These are phyloP conservation scores for Phytophthora tentaculata DNA, from an alignment of 352 stramenopile genomes.

Conservation along the genomic window DNA sequence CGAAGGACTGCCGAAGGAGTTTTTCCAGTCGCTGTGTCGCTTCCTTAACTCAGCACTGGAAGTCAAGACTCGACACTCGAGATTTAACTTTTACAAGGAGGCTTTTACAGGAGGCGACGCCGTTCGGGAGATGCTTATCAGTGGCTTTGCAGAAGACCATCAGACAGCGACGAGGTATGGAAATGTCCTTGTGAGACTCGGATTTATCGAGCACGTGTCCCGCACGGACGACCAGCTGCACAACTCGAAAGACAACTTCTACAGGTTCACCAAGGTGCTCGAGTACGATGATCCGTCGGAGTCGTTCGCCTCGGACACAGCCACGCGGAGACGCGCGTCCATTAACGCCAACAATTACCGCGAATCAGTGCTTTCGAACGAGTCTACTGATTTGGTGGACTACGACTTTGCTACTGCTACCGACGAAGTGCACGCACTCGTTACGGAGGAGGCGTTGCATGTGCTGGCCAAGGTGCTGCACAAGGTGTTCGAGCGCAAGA, in stretches of 20 bases:
- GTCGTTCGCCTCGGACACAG: constrained; percentile 37
- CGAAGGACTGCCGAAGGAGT: constrained; percentile 79
- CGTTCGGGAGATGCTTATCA: constrained; percentile 74
- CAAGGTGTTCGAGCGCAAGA: constrained; percentile 88
- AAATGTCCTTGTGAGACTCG: constrained; percentile 82
- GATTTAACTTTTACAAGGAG: constrained; percentile 91
- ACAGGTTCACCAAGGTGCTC: constrained; percentile 77
- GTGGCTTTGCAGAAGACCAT: constrained; percentile 83
- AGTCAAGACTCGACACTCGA: constrained; percentile 82
- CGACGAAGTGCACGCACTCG: constrained; percentile 80
- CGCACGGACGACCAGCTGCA: constrained; percentile 78
- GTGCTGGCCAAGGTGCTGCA: constrained; percentile 73
- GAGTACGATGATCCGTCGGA: constrained; percentile 60
- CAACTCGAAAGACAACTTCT: constrained; percentile 88
- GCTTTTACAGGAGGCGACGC: constrained; percentile 80
- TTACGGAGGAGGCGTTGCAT: constrained; percentile 79
- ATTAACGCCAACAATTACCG: constrained; percentile 76
- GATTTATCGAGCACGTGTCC: constrained; percentile 86
- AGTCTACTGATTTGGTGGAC: constrained; percentile 59
- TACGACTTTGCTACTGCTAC: constrained; percentile 81
- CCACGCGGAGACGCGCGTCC: constrained; percentile 44
- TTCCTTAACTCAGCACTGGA: constrained; percentile 82
- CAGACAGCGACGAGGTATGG: constrained; percentile 69
- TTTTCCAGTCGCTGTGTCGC: constrained; percentile 74
- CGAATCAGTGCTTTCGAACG: constrained; percentile 75